Evolutionary conservation across 2,329 filamentous ascomycete genomes (phyloP).

Genomic region (Ceratocystis alfenasii): DNA sequence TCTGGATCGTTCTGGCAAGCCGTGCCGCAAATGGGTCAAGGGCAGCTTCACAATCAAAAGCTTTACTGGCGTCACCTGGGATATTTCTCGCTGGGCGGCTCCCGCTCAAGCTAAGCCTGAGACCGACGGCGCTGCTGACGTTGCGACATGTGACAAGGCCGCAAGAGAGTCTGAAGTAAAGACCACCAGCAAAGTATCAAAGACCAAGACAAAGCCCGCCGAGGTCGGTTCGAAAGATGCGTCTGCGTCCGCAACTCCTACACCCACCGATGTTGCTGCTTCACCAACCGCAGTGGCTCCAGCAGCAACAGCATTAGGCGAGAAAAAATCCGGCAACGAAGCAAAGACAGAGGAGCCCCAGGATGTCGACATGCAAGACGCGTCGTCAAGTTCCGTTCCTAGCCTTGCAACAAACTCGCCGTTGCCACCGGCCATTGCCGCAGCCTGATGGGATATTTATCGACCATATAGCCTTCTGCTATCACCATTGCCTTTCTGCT

Average conservation of each 20-base stretch:
- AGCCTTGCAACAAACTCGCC: conserved; percentile 44
- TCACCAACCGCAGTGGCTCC: background rate
- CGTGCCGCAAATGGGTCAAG: conserved; percentile 82
- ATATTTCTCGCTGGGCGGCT: conserved; percentile 70
- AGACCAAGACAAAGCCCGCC: conserved; percentile 2
- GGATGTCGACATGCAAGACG: conserved; percentile 42
- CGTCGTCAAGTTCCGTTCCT: conserved; percentile 36
- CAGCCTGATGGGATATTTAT: conserved; percentile 27
- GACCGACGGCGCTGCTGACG: conserved; percentile 35
- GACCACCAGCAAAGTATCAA: background rate
- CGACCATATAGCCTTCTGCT: background rate
- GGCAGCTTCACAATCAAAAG: conserved; percentile 77
- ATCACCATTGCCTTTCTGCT: background rate
- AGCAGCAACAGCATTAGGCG: conserved; percentile 25
- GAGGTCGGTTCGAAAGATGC: conserved; percentile 34
- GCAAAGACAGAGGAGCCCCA: conserved; percentile 45
- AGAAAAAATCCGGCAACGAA: conserved; percentile 46
- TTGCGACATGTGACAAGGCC: conserved; percentile 30
- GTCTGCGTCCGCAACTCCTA: background rate
- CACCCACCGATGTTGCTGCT: background rate
- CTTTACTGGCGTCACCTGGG: conserved; percentile 80
- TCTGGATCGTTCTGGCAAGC: conserved; percentile 81
- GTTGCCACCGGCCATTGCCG: conserved; percentile 37
- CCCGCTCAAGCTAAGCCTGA: conserved; percentile 46
- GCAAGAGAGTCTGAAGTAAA: background rate